A percentile compares a stretch with the other conserved stretches of the same genome.
These are phyloP conservation scores for Dictyophora rubrovolvata DNA, from an alignment of 768 basidiomycete species.

Conservation along the genomic window DNA sequence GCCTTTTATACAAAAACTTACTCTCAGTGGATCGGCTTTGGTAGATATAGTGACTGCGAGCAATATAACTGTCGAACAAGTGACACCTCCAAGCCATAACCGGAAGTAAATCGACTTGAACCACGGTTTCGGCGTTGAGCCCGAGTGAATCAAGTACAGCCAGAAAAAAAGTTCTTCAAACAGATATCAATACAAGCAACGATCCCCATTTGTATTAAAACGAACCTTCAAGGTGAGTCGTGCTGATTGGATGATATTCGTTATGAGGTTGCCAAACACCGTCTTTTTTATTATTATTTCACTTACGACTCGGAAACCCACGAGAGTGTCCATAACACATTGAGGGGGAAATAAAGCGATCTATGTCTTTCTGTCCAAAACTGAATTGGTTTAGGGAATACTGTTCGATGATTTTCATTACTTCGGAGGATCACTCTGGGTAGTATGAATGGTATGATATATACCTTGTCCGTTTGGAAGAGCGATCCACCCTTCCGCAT, in stretches of 20 bases:
- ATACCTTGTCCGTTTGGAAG: conserved; percentile 21
- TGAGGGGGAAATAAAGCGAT: conserved; percentile 53
- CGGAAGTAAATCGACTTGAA: conserved; percentile 69
- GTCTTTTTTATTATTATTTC: background rate
- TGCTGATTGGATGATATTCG: background rate
- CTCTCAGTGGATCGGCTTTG: background rate
- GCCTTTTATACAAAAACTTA: background rate
- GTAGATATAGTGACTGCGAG: background rate
- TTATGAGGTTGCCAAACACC: background rate
- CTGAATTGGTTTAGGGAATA: conserved; percentile 53
- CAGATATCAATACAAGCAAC: background rate
- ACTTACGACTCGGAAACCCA: conserved; percentile 74
- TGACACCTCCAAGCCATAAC: conserved; percentile 34
- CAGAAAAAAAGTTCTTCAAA: conserved; percentile 75
- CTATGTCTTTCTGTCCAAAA: conserved; percentile 41
- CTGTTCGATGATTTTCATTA: conserved; percentile 23
- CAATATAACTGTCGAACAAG: background rate
- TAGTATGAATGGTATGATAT: background rate
- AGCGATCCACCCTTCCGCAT: conserved; percentile 49
- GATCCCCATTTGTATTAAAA: background rate
- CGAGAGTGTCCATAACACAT: conserved; percentile 48
- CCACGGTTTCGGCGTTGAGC: conserved; percentile 59
- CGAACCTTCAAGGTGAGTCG: background rate
- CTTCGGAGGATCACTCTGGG: conserved; percentile 4
- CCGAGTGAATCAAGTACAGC: conserved; percentile 69